A percentile compares a stretch with the other conserved stretches of the same genome.
These are phyloP conservation scores for Arabidopsis thaliana DNA, from an alignment of 345 rosid species.

Conservation along the genomic window TAIR10.1 NC_003070.9:708501-709000, in stretches of 20 bases:
- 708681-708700: slow-evolving; percentile 64
- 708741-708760: slow-evolving; percentile 73
- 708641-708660: slow-evolving; percentile 78
- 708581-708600: too few species aligned
- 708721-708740: slow-evolving; percentile 64
- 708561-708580: background rate
- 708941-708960: slow-evolving; percentile 39
- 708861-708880: slow-evolving; percentile 79
- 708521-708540: background rate
- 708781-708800: slow-evolving; percentile 71
- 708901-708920: slow-evolving; percentile 59
- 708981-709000: slow-evolving; percentile 40
- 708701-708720: slow-evolving; percentile 78
- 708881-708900: slow-evolving; percentile 82
- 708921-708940: slow-evolving; percentile 14
- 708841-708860: slow-evolving; percentile 79
- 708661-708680: slow-evolving; percentile 69
- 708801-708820: slow-evolving; percentile 75
- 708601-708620: slow-evolving; percentile 68
- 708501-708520: slow-evolving; percentile 74
- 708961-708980: slow-evolving; percentile 36
- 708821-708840: slow-evolving; percentile 72
- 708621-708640: slow-evolving; percentile 77
- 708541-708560: slow-evolving; percentile 19
- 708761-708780: slow-evolving; percentile 65